phyloP scores from a whole-genome alignment of 345 rosid species.

The Crucihimalaya himalaica region DNA sequence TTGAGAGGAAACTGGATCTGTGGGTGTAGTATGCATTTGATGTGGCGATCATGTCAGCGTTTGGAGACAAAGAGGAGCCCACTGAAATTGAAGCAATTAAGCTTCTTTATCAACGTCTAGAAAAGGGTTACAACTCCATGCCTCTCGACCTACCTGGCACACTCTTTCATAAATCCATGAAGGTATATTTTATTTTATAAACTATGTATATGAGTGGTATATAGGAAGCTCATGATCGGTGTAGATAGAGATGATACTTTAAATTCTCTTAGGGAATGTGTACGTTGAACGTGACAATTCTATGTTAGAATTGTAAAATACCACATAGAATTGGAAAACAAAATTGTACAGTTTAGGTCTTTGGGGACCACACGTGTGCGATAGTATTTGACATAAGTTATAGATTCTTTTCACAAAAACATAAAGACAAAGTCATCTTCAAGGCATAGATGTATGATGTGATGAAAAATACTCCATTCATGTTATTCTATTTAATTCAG shows the following conservation, averaged over 20 bases:
- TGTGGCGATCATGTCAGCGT: slow-evolving; percentile 84
- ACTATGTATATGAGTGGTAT: background rate
- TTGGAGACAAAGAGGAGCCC: slow-evolving; percentile 59
- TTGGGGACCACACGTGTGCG: slow-evolving; percentile 20
- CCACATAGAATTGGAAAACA: background rate
- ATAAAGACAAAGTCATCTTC: slow-evolving; percentile 23
- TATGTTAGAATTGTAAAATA: slow-evolving; percentile 12
- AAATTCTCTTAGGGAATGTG: background rate
- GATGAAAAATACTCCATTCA: slow-evolving; percentile 8
- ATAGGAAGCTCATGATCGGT: background rate
- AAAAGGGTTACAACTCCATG: slow-evolving; percentile 94
- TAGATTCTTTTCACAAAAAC: slow-evolving; percentile 37
- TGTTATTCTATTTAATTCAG: background rate
- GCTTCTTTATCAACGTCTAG: slow-evolving; percentile 65
- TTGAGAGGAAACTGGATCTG: slow-evolving; percentile 9
- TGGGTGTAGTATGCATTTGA: slow-evolving; percentile 80
- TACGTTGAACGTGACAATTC: slow-evolving; percentile 14
- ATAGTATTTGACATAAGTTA: slow-evolving; percentile 24
- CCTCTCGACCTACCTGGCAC: slow-evolving; percentile 87
- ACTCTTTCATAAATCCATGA: slow-evolving; percentile 74
- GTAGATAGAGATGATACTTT: background rate
- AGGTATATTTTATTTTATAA: slow-evolving; percentile 44
- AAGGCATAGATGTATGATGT: slow-evolving; percentile 15
- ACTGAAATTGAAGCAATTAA: slow-evolving; percentile 62
- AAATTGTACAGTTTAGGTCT: background rate